Evolutionary conservation across 2,329 filamentous ascomycete species (phyloP).

Genomic region (Chalaropsis thielavioides): DNA sequence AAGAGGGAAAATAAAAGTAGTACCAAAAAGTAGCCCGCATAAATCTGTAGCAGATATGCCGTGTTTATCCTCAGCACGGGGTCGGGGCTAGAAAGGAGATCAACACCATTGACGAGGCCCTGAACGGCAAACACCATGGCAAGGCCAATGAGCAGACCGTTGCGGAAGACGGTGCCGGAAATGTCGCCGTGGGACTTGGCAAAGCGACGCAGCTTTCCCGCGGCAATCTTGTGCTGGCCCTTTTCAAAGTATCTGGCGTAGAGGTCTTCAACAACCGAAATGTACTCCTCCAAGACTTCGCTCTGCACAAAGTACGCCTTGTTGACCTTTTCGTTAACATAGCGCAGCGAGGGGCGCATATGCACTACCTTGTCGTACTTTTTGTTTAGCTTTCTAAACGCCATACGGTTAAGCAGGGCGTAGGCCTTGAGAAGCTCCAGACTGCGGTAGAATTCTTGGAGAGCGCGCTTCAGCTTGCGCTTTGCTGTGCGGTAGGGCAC

Average conservation of each 20-base stretch:
- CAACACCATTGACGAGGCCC: slow-evolving; percentile 45
- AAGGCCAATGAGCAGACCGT: slow-evolving; percentile 52
- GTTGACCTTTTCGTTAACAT: slow-evolving; percentile 85
- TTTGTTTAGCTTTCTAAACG: slow-evolving; percentile 95
- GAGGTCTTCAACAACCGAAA: slow-evolving; percentile 72
- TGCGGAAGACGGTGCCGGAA: slow-evolving; percentile 43
- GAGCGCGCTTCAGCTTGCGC: slow-evolving; percentile 74
- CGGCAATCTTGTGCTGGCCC: slow-evolving; percentile 83
- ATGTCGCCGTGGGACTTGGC: slow-evolving; percentile 34
- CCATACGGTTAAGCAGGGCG: slow-evolving; percentile 75
- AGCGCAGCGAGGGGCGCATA: slow-evolving; percentile 60
- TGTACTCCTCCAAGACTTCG: slow-evolving; percentile 65
- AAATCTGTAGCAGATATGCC: slow-evolving; percentile 69
- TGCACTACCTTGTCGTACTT: slow-evolving; percentile 91
- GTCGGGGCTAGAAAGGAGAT: slow-evolving; percentile 39
- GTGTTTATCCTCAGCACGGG: slow-evolving; percentile 37
- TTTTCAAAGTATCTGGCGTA: slow-evolving; percentile 91
- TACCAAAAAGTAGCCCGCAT: slow-evolving; percentile 80
- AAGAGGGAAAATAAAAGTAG: slow-evolving; percentile 72
- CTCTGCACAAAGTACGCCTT: slow-evolving; percentile 84
- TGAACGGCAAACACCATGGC: slow-evolving; percentile 53
- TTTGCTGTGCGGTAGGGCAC: slow-evolving; percentile 81
- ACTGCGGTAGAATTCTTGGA: slow-evolving; percentile 86
- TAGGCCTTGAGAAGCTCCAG: slow-evolving; percentile 88
- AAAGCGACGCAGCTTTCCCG: slow-evolving; percentile 68